Evolutionary conservation across 306 rosid genomes (phyloP), one percentile per base, ranked within the genome.

Genomic region (Dalbergia cochinchinensis): DNA sequence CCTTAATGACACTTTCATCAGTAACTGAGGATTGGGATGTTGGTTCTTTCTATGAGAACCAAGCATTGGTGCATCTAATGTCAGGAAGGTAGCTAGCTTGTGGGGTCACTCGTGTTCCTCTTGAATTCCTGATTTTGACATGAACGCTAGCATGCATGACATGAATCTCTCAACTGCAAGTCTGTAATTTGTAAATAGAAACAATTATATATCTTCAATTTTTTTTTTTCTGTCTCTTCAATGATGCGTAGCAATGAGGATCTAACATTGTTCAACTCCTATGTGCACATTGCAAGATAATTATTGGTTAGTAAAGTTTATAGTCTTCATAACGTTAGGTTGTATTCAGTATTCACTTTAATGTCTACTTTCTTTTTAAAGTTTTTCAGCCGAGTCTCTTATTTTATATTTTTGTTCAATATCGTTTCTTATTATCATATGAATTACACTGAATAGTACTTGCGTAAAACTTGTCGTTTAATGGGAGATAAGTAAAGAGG

Each of bases 11-110:
- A 72, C 92, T 90, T 65, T 74, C 93, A 70, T 90, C 93, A 64
- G 76, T 91, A 42, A 72, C 81, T 19, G 94, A 92, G 78, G 91
- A 87, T 15, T 90, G 94, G 97, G 92, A 92, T 71, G 89, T 74
- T 69, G 90, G 91, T n/a, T 87, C 92, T 4, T 84, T 90, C 65
- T 84, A 92, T 65, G 91, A 86, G 73, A 90, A 79, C 41, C 89
- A 83, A 62, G 87, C 86, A 35, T 50, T 88, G 6, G 78, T 80
- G 54, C 86, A 88, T 80, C 81, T 90, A 65, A 76, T 84, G 82
- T 55, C 91, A 4, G 89, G 91, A 76, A 87, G 94, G 82, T 92
- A 83, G 84, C 65, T 34, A 45, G 50, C 50, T 50, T 13, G 11
- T 53, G 48, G 70, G 61, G 59, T 61, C 11, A 18, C 5, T 57